Evolutionary conservation across 768 basidiomycete genomes (phyloP), one percentile per base, ranked within the genome.

Genomic region (Suillus subaureus): DNA sequence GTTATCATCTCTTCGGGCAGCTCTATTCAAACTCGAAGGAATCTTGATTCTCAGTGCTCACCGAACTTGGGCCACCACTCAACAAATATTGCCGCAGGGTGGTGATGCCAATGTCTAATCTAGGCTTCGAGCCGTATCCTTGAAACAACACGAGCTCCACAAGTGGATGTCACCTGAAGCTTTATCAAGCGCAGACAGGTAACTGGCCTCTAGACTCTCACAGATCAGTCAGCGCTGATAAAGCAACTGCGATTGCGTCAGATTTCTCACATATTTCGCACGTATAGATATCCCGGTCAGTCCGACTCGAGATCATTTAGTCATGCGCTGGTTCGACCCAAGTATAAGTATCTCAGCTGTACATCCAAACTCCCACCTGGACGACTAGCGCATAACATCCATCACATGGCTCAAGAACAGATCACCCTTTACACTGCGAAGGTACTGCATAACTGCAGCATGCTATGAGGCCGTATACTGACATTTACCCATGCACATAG

Each of bases 371-470:
- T 42, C 39, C 18, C 39, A 60, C 57, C 16, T 21, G 23, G 1
- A 37, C 57, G 39, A 60, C 37, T 58, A 58, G 8, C 37, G 1
- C 6, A 16, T n/a, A 23, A 8, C 55, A 57, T 58, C n/a, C 56
- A 37, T 7, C 56, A 39, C 15, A 60, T 60, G 58, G 26, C 63
- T 33, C 37, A n/a, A 45, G 45, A 74, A 62, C 73, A 73, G 61
- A 73, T 83, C 57, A 84, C 83, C 16, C 74, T 84, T 51, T 85
- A 85, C 70, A 77, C 81, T 12, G 81, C 84, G 11, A 83, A 82
- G 78, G 85, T 84, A 63, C 1, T 71, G n/a, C 28, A 31, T 18
- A 61, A 9, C 3, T 40, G 40, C 18, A 42, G 11, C 26, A 31
- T 11, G 42, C 26, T 45, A 9, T 23, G 21, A 58, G 18, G 8